Conservation (phyloP, 768 basidiomycete genomes). For the Russula brevipes region DNA sequence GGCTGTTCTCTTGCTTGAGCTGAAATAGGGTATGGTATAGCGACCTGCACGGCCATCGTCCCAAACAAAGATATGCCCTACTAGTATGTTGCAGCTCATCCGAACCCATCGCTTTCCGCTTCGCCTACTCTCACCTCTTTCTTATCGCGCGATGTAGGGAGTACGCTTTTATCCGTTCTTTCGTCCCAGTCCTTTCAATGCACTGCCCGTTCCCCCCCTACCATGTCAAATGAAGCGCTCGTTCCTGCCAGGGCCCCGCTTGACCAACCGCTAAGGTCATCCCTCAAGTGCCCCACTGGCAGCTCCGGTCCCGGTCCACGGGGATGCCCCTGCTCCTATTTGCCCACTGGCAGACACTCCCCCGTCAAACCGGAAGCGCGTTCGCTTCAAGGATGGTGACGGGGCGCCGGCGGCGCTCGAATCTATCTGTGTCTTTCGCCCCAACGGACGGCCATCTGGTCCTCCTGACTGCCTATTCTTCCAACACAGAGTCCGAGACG, state of each 20-base stretch:
- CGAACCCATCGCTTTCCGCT: background rate
- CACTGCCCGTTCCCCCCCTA: background rate
- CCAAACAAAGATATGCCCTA: too few relatives aligned
- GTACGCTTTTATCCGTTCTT: background rate
- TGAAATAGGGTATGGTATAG: too few relatives aligned
- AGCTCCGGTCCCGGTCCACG: background rate
- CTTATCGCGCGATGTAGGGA: background rate
- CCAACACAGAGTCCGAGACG: conserved; percentile 1
- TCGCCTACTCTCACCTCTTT: background rate
- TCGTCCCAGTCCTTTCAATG: background rate
- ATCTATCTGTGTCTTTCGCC: conserved; percentile 3
- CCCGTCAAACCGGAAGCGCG: background rate
- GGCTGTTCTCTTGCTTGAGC: too few relatives aligned
- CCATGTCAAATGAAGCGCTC: background rate
- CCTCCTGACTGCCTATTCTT: background rate
- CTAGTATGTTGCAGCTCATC: background rate
- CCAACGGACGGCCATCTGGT: conserved; percentile 8
- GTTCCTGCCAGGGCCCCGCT: background rate
- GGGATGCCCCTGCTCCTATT: background rate
- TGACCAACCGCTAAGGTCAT: background rate
- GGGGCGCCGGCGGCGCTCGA: background rate
- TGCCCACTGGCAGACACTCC: background rate
- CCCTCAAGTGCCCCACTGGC: background rate
- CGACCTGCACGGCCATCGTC: too few relatives aligned
- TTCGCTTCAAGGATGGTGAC: conserved; percentile 9